A percentile compares a stretch with the other conserved stretches of the same genome.
phyloP scores from a whole-genome alignment of 352 stramenopile genomes.

The Lagenidium sp. region DNA sequence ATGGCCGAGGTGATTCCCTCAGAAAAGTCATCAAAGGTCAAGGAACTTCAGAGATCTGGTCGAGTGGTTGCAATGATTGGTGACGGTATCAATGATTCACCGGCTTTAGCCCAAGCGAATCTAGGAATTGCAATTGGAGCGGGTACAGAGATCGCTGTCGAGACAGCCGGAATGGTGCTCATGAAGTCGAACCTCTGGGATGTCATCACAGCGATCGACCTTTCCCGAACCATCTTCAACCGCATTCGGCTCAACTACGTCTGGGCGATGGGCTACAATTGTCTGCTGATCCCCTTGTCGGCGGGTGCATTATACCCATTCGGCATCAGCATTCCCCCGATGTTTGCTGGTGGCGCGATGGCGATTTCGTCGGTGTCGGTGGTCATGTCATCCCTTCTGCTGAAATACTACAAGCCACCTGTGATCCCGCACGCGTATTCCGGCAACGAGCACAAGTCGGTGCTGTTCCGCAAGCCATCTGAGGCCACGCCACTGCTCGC shows the following conservation, averaged over 20 bases:
- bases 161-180: constrained; percentile 94
- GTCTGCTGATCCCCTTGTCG: constrained; percentile 94
- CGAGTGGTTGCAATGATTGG: constrained; percentile 94
- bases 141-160: constrained; percentile 96
- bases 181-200: constrained; percentile 89
- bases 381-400: constrained; percentile 90
- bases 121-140: constrained; percentile 95
- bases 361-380: constrained; percentile 95
- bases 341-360: constrained; percentile 95
- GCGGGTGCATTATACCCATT: constrained; percentile 96
- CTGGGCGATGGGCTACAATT: constrained; percentile 98
- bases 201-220: constrained; percentile 95
- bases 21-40: constrained; percentile 92
- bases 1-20: constrained; percentile 95
- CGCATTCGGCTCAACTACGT: constrained; percentile 97
- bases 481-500: constrained; percentile 62
- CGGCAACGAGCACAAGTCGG: constrained; percentile 58
- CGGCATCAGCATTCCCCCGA: constrained; percentile 91
- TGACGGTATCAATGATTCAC: constrained; percentile 98
- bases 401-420: constrained; percentile 88
- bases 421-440: constrained; percentile 45
- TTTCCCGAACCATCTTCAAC: constrained; percentile 94
- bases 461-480: constrained; percentile 78
- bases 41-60: constrained; percentile 84
- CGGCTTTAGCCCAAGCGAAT: constrained; percentile 94